Evolutionary conservation across 495 filamentous ascomycete species (phyloP).

Genomic region (Lepidopterella palustris): DNA sequence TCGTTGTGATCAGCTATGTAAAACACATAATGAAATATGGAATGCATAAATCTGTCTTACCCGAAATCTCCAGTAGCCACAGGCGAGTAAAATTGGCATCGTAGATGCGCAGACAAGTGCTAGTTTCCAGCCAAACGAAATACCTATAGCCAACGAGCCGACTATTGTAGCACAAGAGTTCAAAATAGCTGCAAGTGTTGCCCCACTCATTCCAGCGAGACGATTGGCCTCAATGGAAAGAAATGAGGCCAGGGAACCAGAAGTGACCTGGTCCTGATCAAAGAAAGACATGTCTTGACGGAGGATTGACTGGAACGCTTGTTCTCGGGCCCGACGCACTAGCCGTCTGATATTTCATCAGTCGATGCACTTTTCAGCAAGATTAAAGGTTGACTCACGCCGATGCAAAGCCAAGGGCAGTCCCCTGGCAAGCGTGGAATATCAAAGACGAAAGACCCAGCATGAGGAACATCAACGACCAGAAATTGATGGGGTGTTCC

Average conservation of each 20-base stretch:
- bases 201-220: slow-evolving; percentile 72
- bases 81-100: slow-evolving; percentile 68
- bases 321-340: slow-evolving; percentile 71
- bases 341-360: slow-evolving; percentile 61
- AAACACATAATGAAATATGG: neutral
- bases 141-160: slow-evolving; percentile 57
- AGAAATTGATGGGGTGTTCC: slow-evolving; percentile 55
- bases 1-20: neutral
- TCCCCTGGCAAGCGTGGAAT: slow-evolving; percentile 59
- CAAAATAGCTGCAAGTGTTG: slow-evolving; percentile 73
- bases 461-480: slow-evolving; percentile 91
- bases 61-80: slow-evolving; percentile 82
- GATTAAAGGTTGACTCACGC: slow-evolving; percentile 1
- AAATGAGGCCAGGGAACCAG: slow-evolving; percentile 78
- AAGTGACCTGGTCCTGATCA: slow-evolving; percentile 74
- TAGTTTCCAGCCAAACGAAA: slow-evolving; percentile 82
- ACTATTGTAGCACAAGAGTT: slow-evolving; percentile 68
- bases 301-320: slow-evolving; percentile 79
- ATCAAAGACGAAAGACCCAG: slow-evolving; percentile 74
- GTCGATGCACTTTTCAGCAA: neutral
- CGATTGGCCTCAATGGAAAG: slow-evolving; percentile 81
- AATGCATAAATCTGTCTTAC: neutral
- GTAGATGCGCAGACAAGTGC: slow-evolving; percentile 74
- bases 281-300: slow-evolving; percentile 90
- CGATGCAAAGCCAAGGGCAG: slow-evolving; percentile 64